These are phyloP conservation scores for Atalantia buxifolia DNA, from an alignment of 345 rosid species.

Conservation along the genomic window DNA sequence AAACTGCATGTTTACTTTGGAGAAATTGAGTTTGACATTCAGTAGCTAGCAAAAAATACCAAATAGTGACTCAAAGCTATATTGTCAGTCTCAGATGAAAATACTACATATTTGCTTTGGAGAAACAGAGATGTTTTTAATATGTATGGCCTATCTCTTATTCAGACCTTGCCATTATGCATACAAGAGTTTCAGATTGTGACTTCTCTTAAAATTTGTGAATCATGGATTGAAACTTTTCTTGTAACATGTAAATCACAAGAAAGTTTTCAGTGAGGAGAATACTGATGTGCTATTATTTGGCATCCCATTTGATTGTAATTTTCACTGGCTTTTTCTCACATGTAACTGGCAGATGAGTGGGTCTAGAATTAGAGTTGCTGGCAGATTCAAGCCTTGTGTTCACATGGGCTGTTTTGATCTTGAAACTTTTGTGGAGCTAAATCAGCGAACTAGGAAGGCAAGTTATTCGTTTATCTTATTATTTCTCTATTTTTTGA, in stretches of 20 bases:
- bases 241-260: not conserved
- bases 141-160: not conserved
- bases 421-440: constrained; percentile 31
- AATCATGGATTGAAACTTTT: not conserved
- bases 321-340: not conserved
- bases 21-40: not conserved
- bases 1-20: not conserved
- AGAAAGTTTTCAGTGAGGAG: not conserved
- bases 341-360: constrained; percentile 24
- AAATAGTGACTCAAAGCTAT: not conserved
- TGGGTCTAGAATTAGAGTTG: constrained; percentile 34
- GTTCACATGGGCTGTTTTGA: constrained; percentile 37
- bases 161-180: not conserved
- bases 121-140: not conserved
- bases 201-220: not conserved
- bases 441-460: constrained; percentile 33
- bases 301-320: not conserved
- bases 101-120: not conserved
- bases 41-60: too few relatives aligned
- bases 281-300: not conserved
- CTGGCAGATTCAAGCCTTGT: constrained; percentile 35
- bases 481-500: not conserved
- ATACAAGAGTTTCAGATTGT: not conserved
- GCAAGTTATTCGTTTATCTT: constrained; percentile 9
- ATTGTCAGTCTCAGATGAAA: not conserved